A percentile compares a stretch with the other conserved stretches of the same genome.
Conservation (phyloP, 495 filamentous ascomycete genomes). For the Rhypophila decipiens region DNA sequence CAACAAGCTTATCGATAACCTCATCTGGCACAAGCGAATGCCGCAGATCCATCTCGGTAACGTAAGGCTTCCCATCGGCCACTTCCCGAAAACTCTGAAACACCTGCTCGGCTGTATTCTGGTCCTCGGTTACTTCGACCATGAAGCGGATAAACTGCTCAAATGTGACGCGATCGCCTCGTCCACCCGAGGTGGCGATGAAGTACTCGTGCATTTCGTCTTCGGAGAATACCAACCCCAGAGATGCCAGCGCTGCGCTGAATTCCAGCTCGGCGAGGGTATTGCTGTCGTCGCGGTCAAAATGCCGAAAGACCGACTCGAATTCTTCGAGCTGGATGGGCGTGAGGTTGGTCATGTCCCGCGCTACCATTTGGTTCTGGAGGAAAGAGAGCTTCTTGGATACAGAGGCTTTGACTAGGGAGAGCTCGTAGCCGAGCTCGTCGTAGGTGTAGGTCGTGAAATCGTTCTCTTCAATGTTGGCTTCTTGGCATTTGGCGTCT, state of each 20-base stretch:
- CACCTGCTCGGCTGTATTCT: conserved; percentile 96
- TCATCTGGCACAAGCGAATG: conserved; percentile 94
- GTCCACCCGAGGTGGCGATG: conserved; percentile 65
- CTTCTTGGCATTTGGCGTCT: conserved; percentile 84
- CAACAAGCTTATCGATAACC: conserved; percentile 83
- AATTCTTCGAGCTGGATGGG: conserved; percentile 98
- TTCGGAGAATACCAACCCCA: conserved; percentile 91
- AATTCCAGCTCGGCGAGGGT: conserved; percentile 92
- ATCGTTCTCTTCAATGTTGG: conserved; percentile 98
- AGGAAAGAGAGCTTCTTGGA: conserved; percentile 93
- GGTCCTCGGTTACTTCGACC: conserved; percentile 97
- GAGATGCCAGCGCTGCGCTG: conserved; percentile 83
- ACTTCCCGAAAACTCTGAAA: conserved; percentile 96
- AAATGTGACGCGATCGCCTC: conserved; percentile 74
- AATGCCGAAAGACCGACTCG: conserved; percentile 94
- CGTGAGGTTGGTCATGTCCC: conserved; percentile 97
- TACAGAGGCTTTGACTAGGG: conserved; percentile 81
- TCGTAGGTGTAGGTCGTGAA: conserved; percentile 97
- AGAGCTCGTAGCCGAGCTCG: conserved; percentile 89
- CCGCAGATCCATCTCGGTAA: conserved; percentile 92
- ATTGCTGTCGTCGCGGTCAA: conserved; percentile 89
- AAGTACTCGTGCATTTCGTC: conserved; percentile 95
- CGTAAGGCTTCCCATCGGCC: conserved; percentile 96
- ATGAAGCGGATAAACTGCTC: conserved; percentile 99
- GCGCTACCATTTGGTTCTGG: conserved; percentile 92